Evolutionary conservation across 106 monocot genomes (phyloP), one percentile per base, ranked within the genome.

Genomic region (Phalaenopsis equestris): DNA sequence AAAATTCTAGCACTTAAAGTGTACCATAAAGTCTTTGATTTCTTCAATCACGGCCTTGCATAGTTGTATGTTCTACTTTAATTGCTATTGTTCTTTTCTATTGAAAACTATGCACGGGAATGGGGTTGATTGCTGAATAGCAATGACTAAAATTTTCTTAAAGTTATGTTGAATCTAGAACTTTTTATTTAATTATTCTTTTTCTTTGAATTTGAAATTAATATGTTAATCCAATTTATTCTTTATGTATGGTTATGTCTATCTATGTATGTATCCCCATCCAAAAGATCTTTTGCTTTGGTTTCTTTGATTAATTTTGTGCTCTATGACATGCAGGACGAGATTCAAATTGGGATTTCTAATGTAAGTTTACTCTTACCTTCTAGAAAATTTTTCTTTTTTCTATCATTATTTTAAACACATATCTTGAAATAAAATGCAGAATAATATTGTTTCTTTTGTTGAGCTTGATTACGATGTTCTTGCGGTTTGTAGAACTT

Each of bases 261-360:
- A 30, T 67, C 4, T 67, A 67, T 67, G 18, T 5, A 30, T 67
- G 67, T 67, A 36, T 67, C 24, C 24, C 4, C 67, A 36, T 67
- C 67, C 67, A 67, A 67, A 3, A 9, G 23, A 68, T 18, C 2
- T 45, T 74, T 45, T 74, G 74, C 74, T 74, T 42, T 8, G 45
- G 0, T 42, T 3, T 8, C 4, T 43, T 43, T 42, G 19, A 74
- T 45, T 74, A 74, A 74, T 74, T 74, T 74, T 42, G 74, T 43
- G 41, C 10, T 12, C n/a, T 10, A 74, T 74, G 74, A 74, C 43
- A 42, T 74, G 74, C 74, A 74, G 74, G 74, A 45, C 4, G 74
- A 74, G 74, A 74, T 74, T 36, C 43, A 74, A n/a, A 74, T 21
- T 45, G 74, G 74, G 17, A 43, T 74, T 74, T 74, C 74, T 21